Evolutionary conservation across 73 alveolate genomes (phyloP).

Genomic region (Paramecium pentaurelia): DNA sequence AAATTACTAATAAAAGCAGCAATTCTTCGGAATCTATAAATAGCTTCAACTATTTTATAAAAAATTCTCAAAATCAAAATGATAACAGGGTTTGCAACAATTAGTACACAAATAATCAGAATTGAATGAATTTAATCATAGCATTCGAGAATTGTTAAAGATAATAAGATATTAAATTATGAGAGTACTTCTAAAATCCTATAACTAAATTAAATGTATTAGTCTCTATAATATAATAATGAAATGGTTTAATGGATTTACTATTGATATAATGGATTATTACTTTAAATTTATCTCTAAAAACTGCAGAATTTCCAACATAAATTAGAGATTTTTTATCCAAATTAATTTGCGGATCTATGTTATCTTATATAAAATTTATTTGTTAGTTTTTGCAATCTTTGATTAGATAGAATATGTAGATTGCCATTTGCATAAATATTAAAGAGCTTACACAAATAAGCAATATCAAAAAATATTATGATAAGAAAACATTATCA

Average conservation of each 20-base stretch:
- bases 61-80: not conserved
- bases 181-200: not conserved
- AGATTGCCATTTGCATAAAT: too few relatives aligned
- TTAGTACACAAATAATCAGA: not conserved
- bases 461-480: not conserved
- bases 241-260: not conserved
- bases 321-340: not conserved
- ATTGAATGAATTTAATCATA: not conserved
- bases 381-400: not conserved
- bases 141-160: not conserved
- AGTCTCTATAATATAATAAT: not conserved
- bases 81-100: not conserved
- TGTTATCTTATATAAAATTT: not conserved
- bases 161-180: not conserved
- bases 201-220: not conserved
- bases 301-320: not conserved
- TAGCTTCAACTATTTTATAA: not conserved
- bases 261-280: not conserved
- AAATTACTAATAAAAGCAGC: not conserved
- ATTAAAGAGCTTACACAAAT: not conserved
- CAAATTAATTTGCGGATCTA: not conserved
- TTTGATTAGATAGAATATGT: not conserved
- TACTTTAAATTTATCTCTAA: not conserved
- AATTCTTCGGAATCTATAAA: not conserved
- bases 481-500: not conserved